phyloP scores from a whole-genome alignment of 2,329 filamentous ascomycete species.

The Botrytis porri region DNA sequence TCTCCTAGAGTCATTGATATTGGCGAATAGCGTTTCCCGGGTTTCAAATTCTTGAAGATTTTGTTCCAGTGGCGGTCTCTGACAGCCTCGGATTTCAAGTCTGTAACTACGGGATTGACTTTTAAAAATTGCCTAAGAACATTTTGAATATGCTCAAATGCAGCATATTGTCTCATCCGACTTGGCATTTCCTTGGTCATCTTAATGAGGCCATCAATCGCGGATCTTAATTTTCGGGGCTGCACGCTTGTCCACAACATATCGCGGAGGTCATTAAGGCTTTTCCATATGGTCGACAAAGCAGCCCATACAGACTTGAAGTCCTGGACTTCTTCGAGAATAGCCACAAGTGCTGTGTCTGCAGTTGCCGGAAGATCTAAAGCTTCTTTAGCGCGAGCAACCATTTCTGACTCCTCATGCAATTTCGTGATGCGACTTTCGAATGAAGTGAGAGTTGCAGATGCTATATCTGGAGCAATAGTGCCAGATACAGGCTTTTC shows the following conservation, averaged over 20 bases:
- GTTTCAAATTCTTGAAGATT: conserved; percentile 94
- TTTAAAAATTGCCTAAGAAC: conserved; percentile 86
- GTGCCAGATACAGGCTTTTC: conserved; percentile 96
- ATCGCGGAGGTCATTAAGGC: conserved; percentile 88
- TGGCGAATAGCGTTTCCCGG: conserved; percentile 88
- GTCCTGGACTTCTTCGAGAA: conserved; percentile 94
- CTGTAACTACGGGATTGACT: conserved; percentile 81
- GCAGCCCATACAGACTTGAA: conserved; percentile 99
- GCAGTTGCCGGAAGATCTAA: conserved; percentile 79
- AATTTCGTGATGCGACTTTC: conserved; percentile 81
- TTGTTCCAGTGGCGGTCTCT: conserved; percentile 96
- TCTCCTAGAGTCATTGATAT: conserved; percentile 96
- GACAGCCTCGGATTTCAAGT: conserved; percentile 95
- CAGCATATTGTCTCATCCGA: conserved; percentile 97
- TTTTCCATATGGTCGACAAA: conserved; percentile 93
- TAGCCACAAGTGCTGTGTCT: conserved; percentile 77
- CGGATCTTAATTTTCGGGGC: conserved; percentile 84
- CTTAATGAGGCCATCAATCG: conserved; percentile 89
- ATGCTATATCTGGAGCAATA: conserved; percentile 85
- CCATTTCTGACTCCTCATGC: conserved; percentile 86
- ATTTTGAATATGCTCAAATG: conserved; percentile 97
- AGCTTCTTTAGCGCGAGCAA: conserved; percentile 94
- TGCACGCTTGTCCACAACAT: conserved; percentile 93
- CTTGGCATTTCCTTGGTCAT: conserved; percentile 99
- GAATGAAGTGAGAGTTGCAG: conserved; percentile 75